A percentile compares a stretch with the other conserved stretches of the same genome.
phyloP scores from a whole-genome alignment of 805 yeast species.

The Helenozyma rhizophorensis region DNA sequence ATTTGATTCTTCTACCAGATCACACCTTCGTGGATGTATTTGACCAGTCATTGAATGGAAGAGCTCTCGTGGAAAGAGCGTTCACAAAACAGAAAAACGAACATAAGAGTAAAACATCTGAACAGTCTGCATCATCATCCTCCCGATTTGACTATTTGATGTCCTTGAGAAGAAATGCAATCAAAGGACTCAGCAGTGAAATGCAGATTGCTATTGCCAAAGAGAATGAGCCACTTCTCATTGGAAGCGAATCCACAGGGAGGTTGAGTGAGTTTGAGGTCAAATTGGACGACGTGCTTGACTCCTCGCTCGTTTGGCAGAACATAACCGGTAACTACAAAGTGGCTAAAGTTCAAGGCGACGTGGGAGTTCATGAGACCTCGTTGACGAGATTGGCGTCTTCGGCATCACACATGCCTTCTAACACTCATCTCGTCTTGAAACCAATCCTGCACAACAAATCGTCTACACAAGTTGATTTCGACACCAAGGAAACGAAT shows the following conservation, averaged over 20 bases:
- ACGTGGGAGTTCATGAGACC: slow-evolving; percentile 33
- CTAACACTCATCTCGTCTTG: slow-evolving; percentile 8
- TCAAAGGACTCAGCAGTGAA: slow-evolving; percentile 15
- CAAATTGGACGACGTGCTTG: slow-evolving; percentile 60
- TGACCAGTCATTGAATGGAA: slow-evolving; percentile 24
- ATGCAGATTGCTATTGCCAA: slow-evolving; percentile 29
- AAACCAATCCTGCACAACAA: slow-evolving; percentile 1
- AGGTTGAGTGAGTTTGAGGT: slow-evolving; percentile 49
- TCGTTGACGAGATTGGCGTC: slow-evolving; percentile 13
- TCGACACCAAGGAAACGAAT: neutral
- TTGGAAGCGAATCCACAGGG: slow-evolving; percentile 46
- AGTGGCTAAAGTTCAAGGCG: slow-evolving; percentile 79
- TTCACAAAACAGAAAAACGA: slow-evolving; percentile 30
- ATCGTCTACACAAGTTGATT: neutral
- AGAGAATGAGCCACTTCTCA: slow-evolving; percentile 39
- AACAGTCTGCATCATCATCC: slow-evolving; percentile 16
- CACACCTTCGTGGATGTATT: slow-evolving; percentile 20
- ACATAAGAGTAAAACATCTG: slow-evolving; percentile 18
- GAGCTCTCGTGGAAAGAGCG: slow-evolving; percentile 20
- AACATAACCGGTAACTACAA: slow-evolving; percentile 73
- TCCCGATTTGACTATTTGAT: slow-evolving; percentile 28
- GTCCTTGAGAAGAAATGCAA: slow-evolving; percentile 27
- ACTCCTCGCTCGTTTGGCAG: slow-evolving; percentile 74
- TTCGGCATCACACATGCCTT: no score
- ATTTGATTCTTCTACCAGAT: slow-evolving; percentile 56